Base-by-base conservation (phyloP, 1,284 basidiomycete species). In the Hymenochaete sp. region DNA sequence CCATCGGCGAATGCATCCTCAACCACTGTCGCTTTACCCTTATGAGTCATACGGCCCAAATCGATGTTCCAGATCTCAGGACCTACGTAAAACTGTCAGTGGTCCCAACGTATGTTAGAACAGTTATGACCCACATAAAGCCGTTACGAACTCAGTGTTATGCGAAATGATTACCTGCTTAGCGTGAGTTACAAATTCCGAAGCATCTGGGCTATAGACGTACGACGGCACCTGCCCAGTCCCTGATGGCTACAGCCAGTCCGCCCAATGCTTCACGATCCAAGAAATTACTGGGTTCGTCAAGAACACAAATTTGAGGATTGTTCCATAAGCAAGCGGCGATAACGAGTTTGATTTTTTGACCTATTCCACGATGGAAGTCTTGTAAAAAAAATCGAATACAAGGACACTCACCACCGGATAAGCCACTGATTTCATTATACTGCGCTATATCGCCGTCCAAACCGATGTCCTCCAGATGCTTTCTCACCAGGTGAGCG, bases 371-470 rank as follows among this genome's bases (percentile, higher is more conserved):
- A 52, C 62, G 62, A 38, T 33, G 50, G 25, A 21, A 36, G 40
- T n/a, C 14, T 33, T 31, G 28, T 36, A 14, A 24, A 28, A 33
- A n/a, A 13, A 7, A 53, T 57, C 14, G 62, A 58, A 49, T 50
- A 51, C 18, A 47, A 27, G 39, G 35, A 29, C 27, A 50, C 68
- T 52, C 57, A 79, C 82, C 89, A 63, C 90, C 91, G 18, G 86
- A 91, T 44, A 93, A 67, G 28, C 92, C 93, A 40, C 80, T 79
- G 59, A 96, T 92, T 66, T 96, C 93, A 62, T 96, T 95, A 67
- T 96, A 96, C 64, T 95, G 91, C 4, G 93, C 93, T 55, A 95
- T 96, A 67, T 96, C 90, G 38, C 93, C 95, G 66, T 98, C 92
- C 40, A 98, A 73, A 42, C 95, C 95, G 50, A 98, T 92, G 55